Base-by-base conservation (phyloP, 2,329 filamentous ascomycete species). In the Coniochaeta pulveracea region DNA sequence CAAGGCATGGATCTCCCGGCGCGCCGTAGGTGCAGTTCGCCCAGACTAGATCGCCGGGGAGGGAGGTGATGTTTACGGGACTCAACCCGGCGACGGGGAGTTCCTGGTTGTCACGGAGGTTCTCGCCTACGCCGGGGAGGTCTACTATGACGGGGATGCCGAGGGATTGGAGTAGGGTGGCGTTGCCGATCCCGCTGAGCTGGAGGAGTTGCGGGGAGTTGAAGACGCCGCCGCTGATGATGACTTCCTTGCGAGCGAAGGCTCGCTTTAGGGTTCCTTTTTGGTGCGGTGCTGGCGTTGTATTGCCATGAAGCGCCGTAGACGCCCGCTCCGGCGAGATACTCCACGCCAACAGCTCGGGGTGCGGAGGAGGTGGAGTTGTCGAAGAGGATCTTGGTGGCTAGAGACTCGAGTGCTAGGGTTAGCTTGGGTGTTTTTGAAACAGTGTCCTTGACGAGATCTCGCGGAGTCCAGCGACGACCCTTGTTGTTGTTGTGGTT, bases 101-200 rank as follows among this genome's bases (percentile, higher is more conserved):
- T 43, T 66, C 62, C 49, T 64, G 63, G 34, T 67, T 67, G 50
- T 79, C 72, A 47, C 70, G 62, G 1, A 78, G 55, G 46, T 76
- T 73, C 18, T 58, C 64, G 19, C 75, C 76, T 6, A 80, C 72
- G 22, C 72, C 75, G 0, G 72, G 73, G 2, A 72, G 57, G 43
- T 79, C 62, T 3, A 57, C 54, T 32, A 75, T 44, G 4, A 74
- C 58, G 1, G 61, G 51, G 40, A 78, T 76, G 19, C 55, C 48
- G 46, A 67, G 50, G 29, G 45, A 42, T 17, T 43, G 30, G 7
- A 62, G 50, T 38, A 61, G 56, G 3, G 38, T 42, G 10, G 45
- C 48, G 2, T 56, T 48, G 4, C 61, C 61, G 36, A 64, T 51
- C 18, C 61, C 61, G 25, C 52, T 57, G n/a, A 61, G 49, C 42